Conservation (phyloP, 345 rosid genomes). For the Lepidium aucheri region DNA sequence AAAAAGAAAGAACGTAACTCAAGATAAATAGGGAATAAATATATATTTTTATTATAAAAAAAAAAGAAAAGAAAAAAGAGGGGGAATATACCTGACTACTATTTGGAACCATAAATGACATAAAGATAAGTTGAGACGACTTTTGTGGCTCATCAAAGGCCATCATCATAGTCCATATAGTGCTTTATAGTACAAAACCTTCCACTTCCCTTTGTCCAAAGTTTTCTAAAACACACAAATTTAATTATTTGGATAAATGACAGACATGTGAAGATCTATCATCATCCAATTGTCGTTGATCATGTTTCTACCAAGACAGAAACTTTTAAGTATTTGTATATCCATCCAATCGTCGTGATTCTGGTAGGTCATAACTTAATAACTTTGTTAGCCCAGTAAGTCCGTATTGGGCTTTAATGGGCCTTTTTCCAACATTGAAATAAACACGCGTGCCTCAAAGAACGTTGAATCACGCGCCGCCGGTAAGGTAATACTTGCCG, state of each 20-base stretch:
- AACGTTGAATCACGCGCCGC: conserved; percentile 22
- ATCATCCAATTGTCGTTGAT: not conserved
- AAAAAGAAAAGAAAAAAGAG: not conserved
- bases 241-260: not conserved
- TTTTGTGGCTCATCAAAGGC: conserved; percentile 28
- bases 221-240: not conserved
- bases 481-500: conserved; percentile 10
- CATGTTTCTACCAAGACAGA: not conserved
- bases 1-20: not conserved
- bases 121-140: conserved; percentile 28
- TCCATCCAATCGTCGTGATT: not conserved
- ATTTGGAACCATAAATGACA: conserved; percentile 30
- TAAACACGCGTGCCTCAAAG: not conserved
- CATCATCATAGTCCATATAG: conserved; percentile 21
- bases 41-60: too few relatives aligned
- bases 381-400: conserved; percentile 1
- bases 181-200: conserved; percentile 27
- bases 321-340: not conserved
- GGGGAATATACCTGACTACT: conserved; percentile 19
- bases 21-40: not conserved
- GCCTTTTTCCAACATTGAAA: conserved; percentile 3
- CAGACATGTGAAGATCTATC: not conserved
- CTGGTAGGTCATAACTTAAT: not conserved
- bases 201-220: conserved; percentile 27
- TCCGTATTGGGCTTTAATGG: not conserved